These are phyloP conservation scores for Ramaria sp. DNA, from an alignment of 768 basidiomycete genomes.

Conservation along the genomic window DNA sequence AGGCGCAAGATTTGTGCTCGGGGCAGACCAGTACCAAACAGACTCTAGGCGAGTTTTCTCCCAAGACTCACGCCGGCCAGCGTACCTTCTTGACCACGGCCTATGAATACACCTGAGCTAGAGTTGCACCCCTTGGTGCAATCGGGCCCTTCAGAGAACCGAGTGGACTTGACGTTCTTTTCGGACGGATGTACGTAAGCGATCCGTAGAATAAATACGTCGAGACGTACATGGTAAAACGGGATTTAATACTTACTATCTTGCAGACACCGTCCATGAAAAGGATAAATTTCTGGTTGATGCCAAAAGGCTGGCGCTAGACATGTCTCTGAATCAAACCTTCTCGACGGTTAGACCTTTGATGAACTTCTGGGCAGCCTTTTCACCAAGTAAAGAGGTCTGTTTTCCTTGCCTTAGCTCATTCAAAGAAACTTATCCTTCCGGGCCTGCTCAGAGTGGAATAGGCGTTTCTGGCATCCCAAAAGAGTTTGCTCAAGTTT, in stretches of 20 bases:
- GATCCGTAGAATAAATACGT: too few relatives aligned
- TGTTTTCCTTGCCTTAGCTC: neutral
- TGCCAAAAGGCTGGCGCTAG: slow-evolving; percentile 52
- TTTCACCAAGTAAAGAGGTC: slow-evolving; percentile 65
- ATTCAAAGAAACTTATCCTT: neutral
- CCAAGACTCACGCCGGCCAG: neutral
- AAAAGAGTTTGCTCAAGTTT: slow-evolving; percentile 44
- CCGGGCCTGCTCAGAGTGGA: slow-evolving; percentile 41
- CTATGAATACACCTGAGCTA: neutral
- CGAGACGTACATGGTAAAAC: neutral
- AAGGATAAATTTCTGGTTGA: slow-evolving; percentile 54
- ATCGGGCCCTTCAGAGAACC: slow-evolving; percentile 53
- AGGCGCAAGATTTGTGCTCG: slow-evolving; percentile 1
- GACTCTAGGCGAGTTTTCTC: neutral
- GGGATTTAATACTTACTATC: neutral
- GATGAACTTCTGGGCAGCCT: slow-evolving; percentile 75
- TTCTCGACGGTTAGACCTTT: slow-evolving; percentile 67
- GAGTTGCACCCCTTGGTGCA: slow-evolving; percentile 43
- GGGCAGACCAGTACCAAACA: neutral
- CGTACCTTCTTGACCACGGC: neutral
- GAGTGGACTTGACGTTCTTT: slow-evolving; percentile 69
- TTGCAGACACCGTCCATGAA: slow-evolving; percentile 44
- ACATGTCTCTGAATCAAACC: slow-evolving; percentile 63
- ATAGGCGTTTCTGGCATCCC: slow-evolving; percentile 57
- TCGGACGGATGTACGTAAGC: slow-evolving; percentile 58